Conservation (phyloP, 73 alveolate species). For the Paramecium caudatum region DNA sequence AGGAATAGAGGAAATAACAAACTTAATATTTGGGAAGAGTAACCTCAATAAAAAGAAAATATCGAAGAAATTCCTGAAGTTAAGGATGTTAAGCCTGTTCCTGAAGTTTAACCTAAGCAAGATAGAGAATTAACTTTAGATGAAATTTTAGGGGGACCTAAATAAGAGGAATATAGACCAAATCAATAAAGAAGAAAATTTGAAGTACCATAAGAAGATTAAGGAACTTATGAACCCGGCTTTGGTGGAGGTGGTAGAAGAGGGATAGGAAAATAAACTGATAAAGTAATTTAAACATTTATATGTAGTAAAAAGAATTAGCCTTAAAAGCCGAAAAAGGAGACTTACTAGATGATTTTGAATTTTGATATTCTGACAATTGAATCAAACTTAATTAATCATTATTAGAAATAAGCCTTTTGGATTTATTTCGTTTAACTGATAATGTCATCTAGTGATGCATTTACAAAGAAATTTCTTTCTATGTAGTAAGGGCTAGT, state of each 20-base stretch:
- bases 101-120: not conserved
- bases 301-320: conserved; percentile 30
- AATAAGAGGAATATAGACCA: conserved; percentile 15
- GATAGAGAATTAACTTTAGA: conserved; percentile 44
- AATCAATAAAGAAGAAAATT: not conserved
- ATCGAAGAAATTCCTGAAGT: conserved; percentile 25
- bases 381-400: not conserved
- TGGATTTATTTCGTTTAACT: not conserved
- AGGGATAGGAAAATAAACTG: conserved; percentile 13
- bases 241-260: not conserved
- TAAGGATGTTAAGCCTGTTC: not conserved
- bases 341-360: conserved; percentile 46
- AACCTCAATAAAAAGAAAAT: conserved; percentile 30
- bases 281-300: not conserved
- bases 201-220: conserved; percentile 7
- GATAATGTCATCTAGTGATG: too few species aligned
- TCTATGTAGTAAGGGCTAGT: not conserved
- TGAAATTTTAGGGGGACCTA: conserved; percentile 42
- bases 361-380: not conserved
- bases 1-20: conserved; percentile 60
- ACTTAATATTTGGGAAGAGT: conserved; percentile 41
- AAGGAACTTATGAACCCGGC: not conserved
- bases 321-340: conserved; percentile 51
- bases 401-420: not conserved
- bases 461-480: not conserved